A percentile compares a stretch with the other conserved stretches of the same genome.
phyloP scores from a whole-genome alignment of 768 basidiomycete genomes.

The Dentipellis sp. region DNA sequence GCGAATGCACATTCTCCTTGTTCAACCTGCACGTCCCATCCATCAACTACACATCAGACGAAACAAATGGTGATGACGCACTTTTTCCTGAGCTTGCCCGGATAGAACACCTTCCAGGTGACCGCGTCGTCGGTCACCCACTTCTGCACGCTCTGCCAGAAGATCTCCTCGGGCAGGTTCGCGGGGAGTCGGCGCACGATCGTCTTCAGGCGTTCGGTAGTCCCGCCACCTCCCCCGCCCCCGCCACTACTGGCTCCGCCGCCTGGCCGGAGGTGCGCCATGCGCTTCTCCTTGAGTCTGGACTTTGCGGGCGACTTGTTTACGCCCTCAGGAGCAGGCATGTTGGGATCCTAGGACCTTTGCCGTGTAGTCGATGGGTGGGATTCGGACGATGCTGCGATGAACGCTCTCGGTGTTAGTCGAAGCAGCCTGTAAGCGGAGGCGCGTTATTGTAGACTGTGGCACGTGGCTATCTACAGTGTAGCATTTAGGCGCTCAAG shows the following conservation, averaged over 20 bases:
- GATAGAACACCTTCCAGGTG: constrained; percentile 55
- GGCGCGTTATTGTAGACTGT: no score
- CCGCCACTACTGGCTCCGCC: neutral
- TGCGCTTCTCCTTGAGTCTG: constrained; percentile 22
- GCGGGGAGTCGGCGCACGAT: constrained; percentile 85
- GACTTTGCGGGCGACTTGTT: constrained; percentile 18
- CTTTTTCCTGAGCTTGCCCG: constrained; percentile 66
- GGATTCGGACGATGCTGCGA: neutral
- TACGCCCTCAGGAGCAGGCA: constrained; percentile 6
- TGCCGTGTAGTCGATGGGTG: neutral
- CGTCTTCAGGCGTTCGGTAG: constrained; percentile 67
- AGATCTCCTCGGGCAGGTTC: constrained; percentile 84
- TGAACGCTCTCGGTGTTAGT: neutral
- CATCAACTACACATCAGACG: neutral
- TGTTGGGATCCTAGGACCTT: neutral
- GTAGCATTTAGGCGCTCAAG: no score
- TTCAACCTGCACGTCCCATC: constrained; percentile 39
- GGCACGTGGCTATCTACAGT: no score
- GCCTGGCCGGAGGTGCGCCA: constrained; percentile 16
- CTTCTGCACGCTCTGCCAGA: constrained; percentile 82
- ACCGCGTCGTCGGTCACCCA: constrained; percentile 78
- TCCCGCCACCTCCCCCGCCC: constrained; percentile 8
- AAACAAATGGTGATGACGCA: constrained; percentile 23
- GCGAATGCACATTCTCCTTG: constrained; percentile 78
- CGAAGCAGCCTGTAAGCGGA: no score